Percentiles rank a stretch among this genome's conserved stretches.
These are phyloP conservation scores for Graphiopsis chlorocephala DNA, from an alignment of 2,329 filamentous ascomycete genomes.

Conservation along the genomic window DNA sequence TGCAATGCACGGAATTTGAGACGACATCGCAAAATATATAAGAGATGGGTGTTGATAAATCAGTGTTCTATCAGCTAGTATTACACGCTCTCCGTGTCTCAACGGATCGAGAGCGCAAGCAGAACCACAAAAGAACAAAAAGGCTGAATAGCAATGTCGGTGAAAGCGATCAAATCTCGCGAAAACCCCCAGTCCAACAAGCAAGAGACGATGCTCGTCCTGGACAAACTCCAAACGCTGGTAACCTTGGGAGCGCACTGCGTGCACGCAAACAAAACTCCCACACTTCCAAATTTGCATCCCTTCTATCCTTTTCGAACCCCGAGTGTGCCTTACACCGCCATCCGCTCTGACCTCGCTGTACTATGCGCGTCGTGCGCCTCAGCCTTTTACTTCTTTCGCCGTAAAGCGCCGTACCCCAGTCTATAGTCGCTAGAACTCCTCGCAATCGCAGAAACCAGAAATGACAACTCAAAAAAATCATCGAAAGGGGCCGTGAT, in stretches of 20 bases:
- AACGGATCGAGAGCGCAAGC: neutral
- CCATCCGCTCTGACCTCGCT: neutral
- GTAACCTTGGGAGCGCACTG: neutral
- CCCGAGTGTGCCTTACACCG: neutral
- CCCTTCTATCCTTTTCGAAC: neutral
- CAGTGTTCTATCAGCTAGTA: slow-evolving; percentile 4
- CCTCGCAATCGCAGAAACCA: slow-evolving; percentile 11
- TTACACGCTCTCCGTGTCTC: neutral
- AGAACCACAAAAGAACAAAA: slow-evolving; percentile 2
- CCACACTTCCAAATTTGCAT: neutral
- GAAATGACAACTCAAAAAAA: slow-evolving; percentile 1
- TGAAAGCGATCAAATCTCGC: neutral
- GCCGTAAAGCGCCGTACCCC: slow-evolving; percentile 15
- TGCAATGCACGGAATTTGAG: neutral
- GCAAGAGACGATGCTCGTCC: neutral
- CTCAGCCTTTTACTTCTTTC: slow-evolving; percentile 7
- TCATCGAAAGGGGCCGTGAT: slow-evolving; percentile 11
- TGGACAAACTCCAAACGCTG: neutral
- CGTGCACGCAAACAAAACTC: neutral
- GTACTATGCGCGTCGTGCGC: neutral
- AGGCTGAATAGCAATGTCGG: neutral
- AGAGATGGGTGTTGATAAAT: slow-evolving; percentile 9
- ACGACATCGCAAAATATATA: neutral
- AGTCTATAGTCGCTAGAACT: slow-evolving; percentile 18
- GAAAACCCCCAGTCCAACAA: neutral